phyloP scores from a whole-genome alignment of 1,139 yeast genomes.

The Geotrichum australiense region DNA sequence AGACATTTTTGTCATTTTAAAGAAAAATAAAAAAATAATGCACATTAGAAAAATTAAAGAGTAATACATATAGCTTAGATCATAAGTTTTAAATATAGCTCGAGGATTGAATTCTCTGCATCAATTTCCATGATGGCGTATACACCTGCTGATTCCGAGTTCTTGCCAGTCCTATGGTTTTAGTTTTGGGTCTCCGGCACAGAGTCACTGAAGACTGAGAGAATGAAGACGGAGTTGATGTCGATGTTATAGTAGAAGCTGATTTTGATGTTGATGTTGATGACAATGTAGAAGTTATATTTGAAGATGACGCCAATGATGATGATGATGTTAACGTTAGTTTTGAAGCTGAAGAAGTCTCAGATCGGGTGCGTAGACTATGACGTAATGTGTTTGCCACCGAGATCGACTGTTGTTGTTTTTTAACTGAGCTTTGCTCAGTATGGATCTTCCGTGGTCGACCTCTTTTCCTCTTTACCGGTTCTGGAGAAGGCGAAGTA shows the following conservation, averaged over 20 bases:
- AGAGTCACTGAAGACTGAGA: not conserved
- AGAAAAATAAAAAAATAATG: too few species aligned
- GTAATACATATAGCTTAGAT: too few species aligned
- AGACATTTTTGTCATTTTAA: too few species aligned
- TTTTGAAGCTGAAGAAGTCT: not conserved
- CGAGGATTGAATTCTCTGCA: conserved; percentile 13
- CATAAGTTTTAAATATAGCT: too few species aligned
- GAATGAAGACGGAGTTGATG: not conserved
- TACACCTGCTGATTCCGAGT: conserved; percentile 1
- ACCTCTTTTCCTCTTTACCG: not conserved
- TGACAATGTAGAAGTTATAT: not conserved
- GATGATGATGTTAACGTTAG: conserved; percentile 1
- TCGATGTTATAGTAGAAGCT: not conserved
- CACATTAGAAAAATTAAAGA: too few species aligned
- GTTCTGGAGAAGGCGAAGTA: too few species aligned
- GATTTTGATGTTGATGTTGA: conserved; percentile 1
- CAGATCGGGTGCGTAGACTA: not conserved
- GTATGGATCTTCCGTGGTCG: not conserved
- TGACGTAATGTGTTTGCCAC: not conserved
- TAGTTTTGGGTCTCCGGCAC: conserved; percentile 11
- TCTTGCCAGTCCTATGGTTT: conserved; percentile 10
- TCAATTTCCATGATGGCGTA: conserved; percentile 14
- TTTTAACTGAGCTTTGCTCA: not conserved
- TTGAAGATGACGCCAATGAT: not conserved
- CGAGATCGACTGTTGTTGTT: not conserved